Percentiles rank a stretch among this genome's conserved stretches.
Conservation (phyloP, 192 early-diverging fungal species). For the Mortierella claussenii region DNA sequence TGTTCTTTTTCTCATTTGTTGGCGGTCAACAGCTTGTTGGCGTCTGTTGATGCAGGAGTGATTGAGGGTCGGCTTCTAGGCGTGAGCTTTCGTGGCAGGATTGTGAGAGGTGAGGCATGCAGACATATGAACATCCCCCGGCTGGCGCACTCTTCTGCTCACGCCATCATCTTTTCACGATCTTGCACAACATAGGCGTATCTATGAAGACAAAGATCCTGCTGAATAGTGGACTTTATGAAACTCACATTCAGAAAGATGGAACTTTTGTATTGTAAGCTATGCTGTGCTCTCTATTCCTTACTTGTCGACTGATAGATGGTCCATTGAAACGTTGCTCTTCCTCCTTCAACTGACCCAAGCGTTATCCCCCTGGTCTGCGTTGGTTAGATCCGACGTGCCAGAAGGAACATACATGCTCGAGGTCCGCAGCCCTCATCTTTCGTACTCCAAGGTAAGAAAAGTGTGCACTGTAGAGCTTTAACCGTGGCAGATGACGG, state of each 20-base stretch:
- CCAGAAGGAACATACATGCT: background rate
- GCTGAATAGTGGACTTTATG: background rate
- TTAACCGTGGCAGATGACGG: no score
- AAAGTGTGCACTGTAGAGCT: no score
- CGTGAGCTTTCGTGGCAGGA: background rate
- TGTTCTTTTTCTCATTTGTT: no score
- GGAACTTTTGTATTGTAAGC: background rate
- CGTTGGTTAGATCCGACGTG: background rate
- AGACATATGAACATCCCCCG: background rate
- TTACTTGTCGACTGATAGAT: background rate
- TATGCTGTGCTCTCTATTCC: background rate
- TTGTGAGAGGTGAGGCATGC: background rate
- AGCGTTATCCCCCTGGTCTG: no score
- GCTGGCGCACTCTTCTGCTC: background rate
- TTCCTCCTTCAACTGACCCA: background rate
- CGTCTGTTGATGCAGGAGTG: background rate
- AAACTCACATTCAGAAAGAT: background rate
- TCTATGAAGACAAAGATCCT: background rate
- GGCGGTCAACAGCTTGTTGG: background rate
- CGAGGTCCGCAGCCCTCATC: background rate
- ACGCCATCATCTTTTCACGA: background rate
- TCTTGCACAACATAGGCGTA: no score
- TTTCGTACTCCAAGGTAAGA: background rate
- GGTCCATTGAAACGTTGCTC: background rate
- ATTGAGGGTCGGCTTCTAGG: background rate